phyloP scores from a whole-genome alignment of 2,329 filamentous ascomycete species.

The Trichoderma simmonsii region DNA sequence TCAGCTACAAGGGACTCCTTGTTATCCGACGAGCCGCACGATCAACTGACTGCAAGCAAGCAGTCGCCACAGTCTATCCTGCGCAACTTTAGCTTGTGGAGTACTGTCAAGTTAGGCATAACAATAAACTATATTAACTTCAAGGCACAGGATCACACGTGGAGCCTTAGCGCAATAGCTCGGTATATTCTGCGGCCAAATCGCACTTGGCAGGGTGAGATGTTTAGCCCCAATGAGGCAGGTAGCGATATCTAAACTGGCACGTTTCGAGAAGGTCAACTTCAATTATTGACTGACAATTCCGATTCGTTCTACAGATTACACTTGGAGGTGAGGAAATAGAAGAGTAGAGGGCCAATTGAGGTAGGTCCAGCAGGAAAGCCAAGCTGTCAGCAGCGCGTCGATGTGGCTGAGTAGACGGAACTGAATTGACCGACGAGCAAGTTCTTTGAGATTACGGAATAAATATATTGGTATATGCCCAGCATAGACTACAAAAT shows the following conservation, averaged over 20 bases:
- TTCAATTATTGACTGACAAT: background rate
- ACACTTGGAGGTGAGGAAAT: background rate
- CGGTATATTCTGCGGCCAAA: constrained; percentile 5
- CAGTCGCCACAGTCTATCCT: background rate
- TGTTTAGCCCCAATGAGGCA: background rate
- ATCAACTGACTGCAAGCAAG: background rate
- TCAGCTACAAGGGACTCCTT: background rate
- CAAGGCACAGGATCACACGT: background rate
- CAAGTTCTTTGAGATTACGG: background rate
- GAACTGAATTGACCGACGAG: background rate
- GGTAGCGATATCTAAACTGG: background rate
- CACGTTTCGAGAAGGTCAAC: background rate
- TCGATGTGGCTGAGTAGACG: background rate
- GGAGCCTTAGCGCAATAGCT: background rate
- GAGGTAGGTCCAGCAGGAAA: background rate
- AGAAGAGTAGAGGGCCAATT: background rate
- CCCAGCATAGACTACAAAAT: background rate
- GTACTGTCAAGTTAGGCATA: background rate
- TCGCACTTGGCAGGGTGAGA: background rate
- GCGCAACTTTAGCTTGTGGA: background rate
- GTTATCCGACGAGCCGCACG: background rate
- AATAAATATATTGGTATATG: background rate
- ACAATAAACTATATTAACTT: background rate
- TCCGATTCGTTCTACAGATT: background rate
- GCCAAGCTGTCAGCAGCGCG: background rate